Conservation (phyloP, 139 green algal genomes). For the Bryopsis sp. region DNA sequence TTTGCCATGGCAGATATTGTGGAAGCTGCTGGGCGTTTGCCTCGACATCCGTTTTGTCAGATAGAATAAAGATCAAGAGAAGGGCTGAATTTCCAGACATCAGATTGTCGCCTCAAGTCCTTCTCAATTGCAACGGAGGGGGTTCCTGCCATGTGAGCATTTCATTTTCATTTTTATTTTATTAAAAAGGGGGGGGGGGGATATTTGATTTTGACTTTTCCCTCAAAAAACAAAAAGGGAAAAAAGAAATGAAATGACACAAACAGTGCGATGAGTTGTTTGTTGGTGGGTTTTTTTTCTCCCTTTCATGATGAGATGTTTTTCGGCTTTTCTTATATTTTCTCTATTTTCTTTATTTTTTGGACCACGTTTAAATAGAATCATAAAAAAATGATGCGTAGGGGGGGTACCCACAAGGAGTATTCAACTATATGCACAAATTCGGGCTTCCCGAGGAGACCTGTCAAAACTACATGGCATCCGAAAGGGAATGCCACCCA, state of each 20-base stretch:
- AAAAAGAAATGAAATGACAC: too few relatives aligned
- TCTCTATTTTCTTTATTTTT: too few relatives aligned
- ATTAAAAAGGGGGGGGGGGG: not conserved
- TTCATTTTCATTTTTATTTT: not conserved
- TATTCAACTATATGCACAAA: constrained; percentile 37
- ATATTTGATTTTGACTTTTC: too few relatives aligned
- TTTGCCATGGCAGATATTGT: constrained; percentile 32
- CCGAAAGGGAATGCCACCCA: constrained; percentile 32
- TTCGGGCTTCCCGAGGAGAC: constrained; percentile 44
- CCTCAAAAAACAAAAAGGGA: too few relatives aligned
- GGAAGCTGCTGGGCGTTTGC: constrained; percentile 46
- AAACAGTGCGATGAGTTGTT: too few relatives aligned
- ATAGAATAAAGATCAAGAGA: constrained; percentile 43
- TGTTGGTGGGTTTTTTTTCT: too few relatives aligned
- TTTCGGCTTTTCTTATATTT: too few relatives aligned
- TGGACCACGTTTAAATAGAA: not conserved
- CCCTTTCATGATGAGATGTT: too few relatives aligned
- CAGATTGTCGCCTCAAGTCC: constrained; percentile 26
- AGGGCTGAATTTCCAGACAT: constrained; percentile 35
- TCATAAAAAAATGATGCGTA: constrained; percentile 18
- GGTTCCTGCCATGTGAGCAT: constrained; percentile 17
- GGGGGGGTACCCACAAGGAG: constrained; percentile 31
- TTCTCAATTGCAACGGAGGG: constrained; percentile 39
- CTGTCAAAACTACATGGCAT: constrained; percentile 47
- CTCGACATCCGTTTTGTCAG: constrained; percentile 32